Evolutionary conservation across 331 rosid species (phyloP).

Genomic region (Pyrus hybrid): DNA sequence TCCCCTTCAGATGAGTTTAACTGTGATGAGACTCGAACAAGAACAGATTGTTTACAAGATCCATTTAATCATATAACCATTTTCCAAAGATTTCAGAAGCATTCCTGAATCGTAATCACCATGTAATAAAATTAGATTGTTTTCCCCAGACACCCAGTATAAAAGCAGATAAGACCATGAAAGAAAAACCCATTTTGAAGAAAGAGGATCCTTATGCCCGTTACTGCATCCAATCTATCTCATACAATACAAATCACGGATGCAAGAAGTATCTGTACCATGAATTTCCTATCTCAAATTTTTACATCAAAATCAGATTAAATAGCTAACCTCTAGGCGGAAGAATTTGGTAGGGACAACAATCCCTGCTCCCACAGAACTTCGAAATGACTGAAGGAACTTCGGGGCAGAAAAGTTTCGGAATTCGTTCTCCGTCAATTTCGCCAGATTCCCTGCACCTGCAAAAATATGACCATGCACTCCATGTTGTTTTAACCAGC

Average conservation of each 20-base stretch:
- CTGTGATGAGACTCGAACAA: background rate
- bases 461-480: constrained; percentile 92
- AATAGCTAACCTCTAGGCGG: constrained; percentile 80
- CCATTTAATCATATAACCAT: background rate
- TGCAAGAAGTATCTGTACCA: background rate
- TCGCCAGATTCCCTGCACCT: constrained; percentile 78
- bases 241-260: background rate
- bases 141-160: background rate
- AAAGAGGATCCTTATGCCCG: background rate
- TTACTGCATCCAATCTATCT: background rate
- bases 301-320: background rate
- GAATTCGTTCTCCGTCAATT: constrained; percentile 74
- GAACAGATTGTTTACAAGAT: background rate
- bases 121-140: background rate
- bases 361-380: constrained; percentile 79
- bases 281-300: background rate
- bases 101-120: background rate
- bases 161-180: background rate
- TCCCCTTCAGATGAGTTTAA: background rate
- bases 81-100: background rate
- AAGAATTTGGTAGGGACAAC: constrained; percentile 75
- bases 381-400: constrained; percentile 72
- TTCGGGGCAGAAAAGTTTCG: constrained; percentile 47
- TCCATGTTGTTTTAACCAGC: constrained; percentile 84
- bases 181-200: background rate